These are phyloP conservation scores for Micractinium conductrix DNA, from an alignment of 139 green algal genomes.

Conservation along the genomic window DNA sequence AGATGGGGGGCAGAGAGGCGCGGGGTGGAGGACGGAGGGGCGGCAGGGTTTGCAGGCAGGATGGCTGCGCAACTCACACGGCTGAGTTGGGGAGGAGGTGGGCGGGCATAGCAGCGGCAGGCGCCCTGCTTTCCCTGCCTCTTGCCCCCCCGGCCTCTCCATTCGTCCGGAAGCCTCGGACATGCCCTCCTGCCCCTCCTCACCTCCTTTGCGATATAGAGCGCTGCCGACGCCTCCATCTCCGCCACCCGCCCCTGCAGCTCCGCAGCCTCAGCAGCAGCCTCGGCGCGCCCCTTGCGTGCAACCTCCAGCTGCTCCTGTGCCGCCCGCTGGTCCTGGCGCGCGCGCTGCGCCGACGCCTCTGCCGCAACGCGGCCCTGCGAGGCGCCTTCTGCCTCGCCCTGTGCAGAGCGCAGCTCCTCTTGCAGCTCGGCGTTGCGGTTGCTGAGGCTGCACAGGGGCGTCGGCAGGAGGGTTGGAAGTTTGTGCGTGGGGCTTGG, in stretches of 20 bases:
- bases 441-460: neutral
- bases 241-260: constrained; percentile 34
- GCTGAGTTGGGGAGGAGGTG: neutral
- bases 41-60: too few relatives aligned
- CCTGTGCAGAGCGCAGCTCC: neutral
- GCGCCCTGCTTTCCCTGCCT: neutral
- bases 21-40: too few relatives aligned
- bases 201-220: constrained; percentile 49
- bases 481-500: too few relatives aligned
- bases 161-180: too few relatives aligned
- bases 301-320: constrained; percentile 29
- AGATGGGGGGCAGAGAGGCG: too few relatives aligned
- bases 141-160: neutral
- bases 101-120: neutral
- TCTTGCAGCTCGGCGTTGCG: constrained; percentile 6
- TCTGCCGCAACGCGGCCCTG: neutral
- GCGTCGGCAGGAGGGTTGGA: neutral
- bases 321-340: constrained; percentile 15
- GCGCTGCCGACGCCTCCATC: constrained; percentile 29
- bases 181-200: too few relatives aligned
- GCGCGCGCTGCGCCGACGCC: neutral
- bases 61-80: too few relatives aligned
- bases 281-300: neutral
- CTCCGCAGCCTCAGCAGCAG: neutral
- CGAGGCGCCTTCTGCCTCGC: neutral